phyloP scores from a whole-genome alignment of 2,329 filamentous ascomycete genomes.

The Cyanodermella asteris region DNA sequence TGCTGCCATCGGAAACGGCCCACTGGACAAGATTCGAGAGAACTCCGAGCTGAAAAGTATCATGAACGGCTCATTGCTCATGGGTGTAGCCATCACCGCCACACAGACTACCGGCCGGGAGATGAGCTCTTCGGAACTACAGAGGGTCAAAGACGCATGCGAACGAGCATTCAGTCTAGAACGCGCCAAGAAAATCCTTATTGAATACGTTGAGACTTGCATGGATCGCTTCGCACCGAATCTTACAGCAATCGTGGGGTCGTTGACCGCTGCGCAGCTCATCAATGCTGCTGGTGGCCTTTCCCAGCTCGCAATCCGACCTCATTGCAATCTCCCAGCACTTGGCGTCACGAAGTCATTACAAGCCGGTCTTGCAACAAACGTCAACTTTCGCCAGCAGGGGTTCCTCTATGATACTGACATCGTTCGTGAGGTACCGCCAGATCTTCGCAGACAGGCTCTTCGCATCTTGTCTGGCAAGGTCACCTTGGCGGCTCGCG shows the following conservation, averaged over 20 bases:
- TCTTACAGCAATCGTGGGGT: conserved; percentile 71
- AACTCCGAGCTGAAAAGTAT: conserved; percentile 59
- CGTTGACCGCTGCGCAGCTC: conserved; percentile 84
- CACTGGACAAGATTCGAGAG: conserved; percentile 68
- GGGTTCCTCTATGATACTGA: conserved; percentile 85
- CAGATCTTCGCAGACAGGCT: conserved; percentile 74
- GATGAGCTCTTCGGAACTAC: conserved; percentile 53
- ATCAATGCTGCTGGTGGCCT: conserved; percentile 84
- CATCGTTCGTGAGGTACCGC: conserved; percentile 65
- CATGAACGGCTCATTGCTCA: conserved; percentile 70
- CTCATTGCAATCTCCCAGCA: conserved; percentile 76
- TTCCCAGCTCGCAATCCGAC: conserved; percentile 72
- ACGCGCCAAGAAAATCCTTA: conserved; percentile 64
- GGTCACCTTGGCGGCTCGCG: conserved; percentile 75
- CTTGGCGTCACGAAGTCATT: conserved; percentile 77
- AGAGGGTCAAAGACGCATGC: conserved; percentile 54
- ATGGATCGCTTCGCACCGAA: conserved; percentile 96
- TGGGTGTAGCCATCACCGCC: conserved; percentile 90
- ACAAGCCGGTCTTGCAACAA: conserved; percentile 68
- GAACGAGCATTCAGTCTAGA: conserved; percentile 77
- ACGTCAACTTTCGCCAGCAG: conserved; percentile 74
- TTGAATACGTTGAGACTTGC: conserved; percentile 85
- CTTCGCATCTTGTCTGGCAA: conserved; percentile 91
- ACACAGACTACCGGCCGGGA: conserved; percentile 69
- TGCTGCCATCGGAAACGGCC: conserved; percentile 76